Evolutionary conservation across 208 protist species (phyloP).

Genomic region (Crithidia expoeki): DNA sequence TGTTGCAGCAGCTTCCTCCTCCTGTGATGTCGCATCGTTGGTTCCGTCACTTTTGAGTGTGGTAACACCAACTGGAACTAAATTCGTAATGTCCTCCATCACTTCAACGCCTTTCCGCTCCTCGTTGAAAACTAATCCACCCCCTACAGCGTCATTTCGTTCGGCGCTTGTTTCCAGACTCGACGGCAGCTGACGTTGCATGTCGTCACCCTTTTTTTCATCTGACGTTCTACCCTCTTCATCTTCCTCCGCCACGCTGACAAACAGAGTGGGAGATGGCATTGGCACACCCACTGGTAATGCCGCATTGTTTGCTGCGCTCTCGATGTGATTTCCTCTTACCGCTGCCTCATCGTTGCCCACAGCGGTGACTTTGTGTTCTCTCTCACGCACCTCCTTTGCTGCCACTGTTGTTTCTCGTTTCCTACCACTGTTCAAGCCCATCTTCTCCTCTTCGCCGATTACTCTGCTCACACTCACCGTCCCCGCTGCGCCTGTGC

Average conservation of each 20-base stretch:
- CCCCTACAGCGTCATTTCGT: no score
- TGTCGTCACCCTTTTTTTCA: not conserved
- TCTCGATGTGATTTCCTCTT: not conserved
- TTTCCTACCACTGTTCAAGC: no score
- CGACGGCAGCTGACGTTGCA: no score
- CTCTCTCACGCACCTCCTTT: not conserved
- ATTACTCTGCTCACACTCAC: not conserved
- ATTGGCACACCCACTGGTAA: not conserved
- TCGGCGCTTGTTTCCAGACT: not conserved
- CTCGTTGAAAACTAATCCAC: no score
- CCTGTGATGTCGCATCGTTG: not conserved
- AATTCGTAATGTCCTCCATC: no score
- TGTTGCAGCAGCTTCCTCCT: not conserved
- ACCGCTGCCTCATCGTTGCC: not conserved
- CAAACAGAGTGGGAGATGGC: not conserved
- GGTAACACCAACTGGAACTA: no score
- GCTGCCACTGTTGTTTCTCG: not conserved
- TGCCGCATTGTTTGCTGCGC: not conserved
- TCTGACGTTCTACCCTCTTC: not conserved
- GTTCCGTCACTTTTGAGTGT: not conserved
- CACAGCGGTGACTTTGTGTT: no score
- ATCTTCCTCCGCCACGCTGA: not conserved
- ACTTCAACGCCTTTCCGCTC: no score
- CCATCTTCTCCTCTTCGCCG: no score
- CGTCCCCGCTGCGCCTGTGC: not conserved